Conservation (phyloP, 2,329 filamentous ascomycete species). For the Pestalotiopsis sp. region DNA sequence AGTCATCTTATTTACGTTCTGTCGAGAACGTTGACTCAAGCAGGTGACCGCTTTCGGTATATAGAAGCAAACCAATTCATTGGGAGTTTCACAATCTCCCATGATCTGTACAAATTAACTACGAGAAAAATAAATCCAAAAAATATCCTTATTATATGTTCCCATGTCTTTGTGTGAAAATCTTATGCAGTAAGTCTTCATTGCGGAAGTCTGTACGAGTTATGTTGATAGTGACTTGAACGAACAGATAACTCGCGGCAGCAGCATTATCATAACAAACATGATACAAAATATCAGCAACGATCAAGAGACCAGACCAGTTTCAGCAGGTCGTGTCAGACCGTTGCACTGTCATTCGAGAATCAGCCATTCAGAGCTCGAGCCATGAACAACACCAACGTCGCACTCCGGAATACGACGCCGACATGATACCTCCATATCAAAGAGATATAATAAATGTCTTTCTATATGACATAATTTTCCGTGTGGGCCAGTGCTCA, state of each 20-base stretch:
- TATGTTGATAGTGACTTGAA: too few species aligned
- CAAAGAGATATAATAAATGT: conserved; percentile 25
- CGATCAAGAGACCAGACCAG: neutral
- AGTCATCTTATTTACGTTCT: neutral
- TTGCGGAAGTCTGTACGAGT: too few species aligned
- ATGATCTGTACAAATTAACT: neutral
- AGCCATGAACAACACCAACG: neutral
- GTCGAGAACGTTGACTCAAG: neutral
- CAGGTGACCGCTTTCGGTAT: neutral
- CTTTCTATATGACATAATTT: conserved; percentile 22
- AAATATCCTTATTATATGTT: neutral
- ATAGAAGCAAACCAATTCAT: neutral
- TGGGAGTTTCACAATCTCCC: neutral
- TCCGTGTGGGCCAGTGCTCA: conserved; percentile 6
- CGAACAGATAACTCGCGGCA: too few species aligned
- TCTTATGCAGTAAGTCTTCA: too few species aligned
- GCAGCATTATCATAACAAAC: neutral
- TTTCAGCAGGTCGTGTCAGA: neutral
- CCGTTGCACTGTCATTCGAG: neutral
- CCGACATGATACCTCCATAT: conserved; percentile 24
- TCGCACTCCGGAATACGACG: conserved; percentile 27
- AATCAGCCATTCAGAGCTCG: neutral
- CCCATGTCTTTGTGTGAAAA: neutral
- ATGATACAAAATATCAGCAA: neutral
- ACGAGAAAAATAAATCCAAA: neutral